Evolutionary conservation across 202 grass and related monocot species (phyloP).

Genomic region (Hordeum pubiflorum): DNA sequence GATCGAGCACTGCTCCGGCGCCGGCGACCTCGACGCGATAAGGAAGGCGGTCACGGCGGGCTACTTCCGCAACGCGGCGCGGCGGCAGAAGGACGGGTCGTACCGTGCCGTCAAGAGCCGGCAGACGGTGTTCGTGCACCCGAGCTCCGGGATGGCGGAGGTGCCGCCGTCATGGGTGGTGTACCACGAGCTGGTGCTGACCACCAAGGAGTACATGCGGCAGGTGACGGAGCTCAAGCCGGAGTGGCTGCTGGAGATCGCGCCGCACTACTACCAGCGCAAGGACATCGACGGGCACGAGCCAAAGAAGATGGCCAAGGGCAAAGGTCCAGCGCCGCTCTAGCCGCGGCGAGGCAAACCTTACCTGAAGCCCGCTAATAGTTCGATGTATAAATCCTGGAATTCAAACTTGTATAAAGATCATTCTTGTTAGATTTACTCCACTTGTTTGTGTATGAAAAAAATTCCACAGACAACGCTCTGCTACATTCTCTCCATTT

Average conservation of each 20-base stretch:
- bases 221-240: conserved; percentile 71
- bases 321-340: background rate
- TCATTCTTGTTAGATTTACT: background rate
- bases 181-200: conserved; percentile 81
- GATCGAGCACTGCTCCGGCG: conserved; percentile 27
- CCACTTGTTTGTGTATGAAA: background rate
- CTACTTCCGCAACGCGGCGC: conserved; percentile 25
- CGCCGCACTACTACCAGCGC: conserved; percentile 72
- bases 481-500: no score
- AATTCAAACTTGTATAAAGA: background rate
- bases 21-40: conserved; percentile 6
- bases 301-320: background rate
- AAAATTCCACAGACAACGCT: background rate
- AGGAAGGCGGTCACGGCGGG: conserved; percentile 38
- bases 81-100: conserved; percentile 18
- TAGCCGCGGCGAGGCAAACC: background rate
- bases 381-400: background rate
- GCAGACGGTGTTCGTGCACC: conserved; percentile 63
- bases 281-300: conserved; percentile 36
- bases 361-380: background rate
- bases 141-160: conserved; percentile 57
- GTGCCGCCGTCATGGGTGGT: conserved; percentile 42
- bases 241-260: conserved; percentile 77
- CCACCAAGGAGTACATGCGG: conserved; percentile 61
- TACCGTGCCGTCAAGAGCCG: conserved; percentile 32